Evolutionary conservation across 2,329 filamentous ascomycete species (phyloP), one percentile per base, ranked within the genome.

Genomic region (Delphinella strobiligena): DNA sequence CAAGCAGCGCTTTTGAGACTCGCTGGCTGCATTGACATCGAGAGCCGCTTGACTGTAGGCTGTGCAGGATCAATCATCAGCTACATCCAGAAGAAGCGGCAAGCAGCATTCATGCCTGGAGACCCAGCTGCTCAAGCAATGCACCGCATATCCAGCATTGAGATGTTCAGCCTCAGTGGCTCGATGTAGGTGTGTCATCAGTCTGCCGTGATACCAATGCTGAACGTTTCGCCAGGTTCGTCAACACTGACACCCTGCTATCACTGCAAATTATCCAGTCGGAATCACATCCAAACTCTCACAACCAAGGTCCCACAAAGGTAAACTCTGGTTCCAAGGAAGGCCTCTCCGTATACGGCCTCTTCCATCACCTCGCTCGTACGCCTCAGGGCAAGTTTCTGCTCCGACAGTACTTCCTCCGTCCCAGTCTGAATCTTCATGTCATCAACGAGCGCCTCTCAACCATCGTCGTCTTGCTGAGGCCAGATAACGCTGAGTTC

Each of bases 11-110:
- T 83, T 5, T 68, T 93, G 49, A 75, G 76, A 33, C 69, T 93
- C 7, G 76, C 80, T 3, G 73, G 81, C 2, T 74, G 67, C 44
- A 71, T 93, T 44, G 78, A 93, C 51, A 63, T 91, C 39, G 80
- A 89, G 2, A 89, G 82, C 50, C 66, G 61, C 4, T 56, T 82
- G 10, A 84, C 86, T 2, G 80, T 83, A 35, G 83, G 85, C 3
- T 96, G 91, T 60, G 82, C 81, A 18, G 86, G 88, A n/a, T 88
- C 88, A 18, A 63, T 96, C 2, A 62, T 96, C n/a, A 72, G 74
- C 4, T 84, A 93, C 47, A 60, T 95, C 17, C 76, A 85, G 50
- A 76, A 84, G 38, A 72, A 77, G 49, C 71, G 71, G 53, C 72
- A 77, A 30, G 69, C 73, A 2, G 70, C 75, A 27, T 80, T 76